Base-by-base conservation (phyloP, 805 yeast genomes). In the Isabelozyma pseudorhagii region DNA sequence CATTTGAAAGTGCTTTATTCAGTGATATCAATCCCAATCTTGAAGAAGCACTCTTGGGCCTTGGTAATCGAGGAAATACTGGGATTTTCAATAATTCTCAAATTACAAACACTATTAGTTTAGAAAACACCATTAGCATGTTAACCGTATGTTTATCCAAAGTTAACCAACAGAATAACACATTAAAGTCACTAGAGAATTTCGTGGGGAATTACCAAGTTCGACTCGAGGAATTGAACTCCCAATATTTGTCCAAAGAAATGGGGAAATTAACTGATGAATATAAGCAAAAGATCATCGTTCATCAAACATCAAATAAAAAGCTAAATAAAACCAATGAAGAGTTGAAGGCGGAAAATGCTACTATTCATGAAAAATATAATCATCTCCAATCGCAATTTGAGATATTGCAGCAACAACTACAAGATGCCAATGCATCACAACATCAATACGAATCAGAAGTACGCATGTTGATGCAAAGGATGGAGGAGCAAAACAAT, bases 21-120 rank as follows among this genome's bases (percentile, higher is more conserved):
- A 85, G 87, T 25, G 87, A 83, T 60, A 75, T 81, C 15, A 73
- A 77, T 54, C 72, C 76, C 5, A 55, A 63, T 28, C 49, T 81
- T 28, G 86, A 82, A 55, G 85, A 80, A 52, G 66, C 72, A 39
- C 63, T 81, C 9, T 56, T 81, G 29, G 83, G 82, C 0, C 62
- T 77, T 3, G 73, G 73, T 51, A 74, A 78, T 39, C 74, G 74
- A 47, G 70, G 75, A 13, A 68, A 78, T 46, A 72, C 81, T 11
- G 88, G 87, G 1, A 77, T 83, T 40, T 81, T 78, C 56, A 78
- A 76, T 28, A 84, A 84, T 56, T 75, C 86, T 34, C 81, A 81
- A 47, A 75, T 85, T 34, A 81, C 84, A 3, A 79, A 82, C 11
- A 73, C 84, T 14, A 72, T 82, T 1, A 78, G 72, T 42, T 66